Percentiles rank a stretch among this genome's conserved stretches.
phyloP scores from a whole-genome alignment of 768 basidiomycete genomes.

The Panaeolus cyanescens region DNA sequence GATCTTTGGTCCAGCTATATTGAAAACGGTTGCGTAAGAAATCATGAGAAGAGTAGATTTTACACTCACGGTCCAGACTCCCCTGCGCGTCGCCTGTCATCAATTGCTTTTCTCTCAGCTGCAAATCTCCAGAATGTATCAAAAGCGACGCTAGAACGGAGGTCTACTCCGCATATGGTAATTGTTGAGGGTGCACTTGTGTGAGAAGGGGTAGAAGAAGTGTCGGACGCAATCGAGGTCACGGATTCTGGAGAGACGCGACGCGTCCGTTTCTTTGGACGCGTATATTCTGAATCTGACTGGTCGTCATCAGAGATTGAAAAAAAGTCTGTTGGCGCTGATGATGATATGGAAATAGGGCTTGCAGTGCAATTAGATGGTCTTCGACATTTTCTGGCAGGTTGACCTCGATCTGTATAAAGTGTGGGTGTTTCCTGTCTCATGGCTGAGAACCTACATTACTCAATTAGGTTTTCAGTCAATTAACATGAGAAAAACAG shows the following conservation, averaged over 20 bases:
- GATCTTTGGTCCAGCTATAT: conserved; percentile 69
- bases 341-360: background rate
- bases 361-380: background rate
- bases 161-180: conserved; percentile 37
- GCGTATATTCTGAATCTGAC: background rate
- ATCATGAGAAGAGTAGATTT: conserved; percentile 6
- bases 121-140: conserved; percentile 64
- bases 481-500: background rate
- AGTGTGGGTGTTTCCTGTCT: background rate
- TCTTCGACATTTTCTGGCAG: background rate
- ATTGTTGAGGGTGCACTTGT: conserved; percentile 17
- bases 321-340: background rate
- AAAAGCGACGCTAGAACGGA: conserved; percentile 52
- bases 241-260: background rate
- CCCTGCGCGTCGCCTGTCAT: conserved; percentile 54
- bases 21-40: conserved; percentile 2
- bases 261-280: background rate
- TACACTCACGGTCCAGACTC: conserved; percentile 51
- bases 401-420: background rate
- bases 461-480: background rate
- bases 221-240: background rate
- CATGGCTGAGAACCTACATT: background rate
- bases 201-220: background rate
- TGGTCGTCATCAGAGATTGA: background rate
- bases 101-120: conserved; percentile 58